Evolutionary conservation across 306 rosid genomes (phyloP), one percentile per base, ranked within the genome.

Genomic region (Macrotyloma uniflorum): DNA sequence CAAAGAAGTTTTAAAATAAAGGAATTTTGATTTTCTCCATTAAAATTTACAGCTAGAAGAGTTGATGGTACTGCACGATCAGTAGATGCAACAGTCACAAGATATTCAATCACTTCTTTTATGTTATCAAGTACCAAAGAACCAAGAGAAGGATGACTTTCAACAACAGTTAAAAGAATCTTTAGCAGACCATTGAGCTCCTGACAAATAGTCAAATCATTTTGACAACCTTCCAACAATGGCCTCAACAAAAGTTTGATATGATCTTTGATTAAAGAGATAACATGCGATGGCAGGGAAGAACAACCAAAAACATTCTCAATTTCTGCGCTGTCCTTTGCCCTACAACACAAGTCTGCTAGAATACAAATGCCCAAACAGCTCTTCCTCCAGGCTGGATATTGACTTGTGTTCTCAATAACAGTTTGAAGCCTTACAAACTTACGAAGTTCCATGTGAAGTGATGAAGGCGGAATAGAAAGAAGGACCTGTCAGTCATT

Each of bases 81-180:
- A 53, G 80, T 70, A 47, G 71, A 72, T 51, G 68, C 24, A 40
- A 47, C 47, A 8, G 28, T 68, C 16, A 84, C 80, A 51, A 69
- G 45, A 69, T 2, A 69, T 47, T 28, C 74, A 46, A 47, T 28
- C 30, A 69, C 74, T 26, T 4, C 24, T 69, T 47, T 26, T 63
- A 88, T 62, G 74, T 75, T 85, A 76, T 89, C 93, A 64, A 89
- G 62, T 86, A 65, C 86, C 92, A 64, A 87, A 53, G 50, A 50
- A 80, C 72, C 87, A 59, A 86, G 51, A 59, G 78, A 74, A 0
- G 80, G 86, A 72, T 86, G 71, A 28, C 78, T 87, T 68, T 66
- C 76, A 30, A 53, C 67, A 35, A 89, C 33, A 70, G 47, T 36
- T 46, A 89, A 65, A 62, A 91, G 88, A 77, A 74, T 87, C 79